Percentiles rank a stretch among this genome's conserved stretches.
phyloP scores from a whole-genome alignment of 2,329 filamentous ascomycete genomes.

The Cladophialophora psammophila region DNA sequence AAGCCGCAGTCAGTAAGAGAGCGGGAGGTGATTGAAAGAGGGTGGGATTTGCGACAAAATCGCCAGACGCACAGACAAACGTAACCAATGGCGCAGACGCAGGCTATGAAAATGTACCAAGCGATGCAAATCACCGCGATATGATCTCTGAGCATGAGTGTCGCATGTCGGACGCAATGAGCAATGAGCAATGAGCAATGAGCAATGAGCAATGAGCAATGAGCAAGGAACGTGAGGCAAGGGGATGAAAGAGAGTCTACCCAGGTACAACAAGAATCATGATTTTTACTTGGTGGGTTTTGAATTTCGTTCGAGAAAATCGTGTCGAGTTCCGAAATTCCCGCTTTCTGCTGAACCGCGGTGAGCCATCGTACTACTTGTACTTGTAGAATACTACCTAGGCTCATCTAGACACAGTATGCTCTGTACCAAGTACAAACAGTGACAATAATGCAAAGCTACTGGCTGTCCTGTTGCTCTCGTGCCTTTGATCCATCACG shows the following conservation, averaged over 20 bases:
- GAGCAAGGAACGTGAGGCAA: background rate
- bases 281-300: background rate
- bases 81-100: slow-evolving; percentile 66
- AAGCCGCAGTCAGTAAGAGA: slow-evolving; percentile 30
- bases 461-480: background rate
- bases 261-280: background rate
- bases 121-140: slow-evolving; percentile 58
- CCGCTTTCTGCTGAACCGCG: slow-evolving; percentile 5
- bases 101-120: slow-evolving; percentile 64
- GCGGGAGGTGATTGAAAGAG: background rate
- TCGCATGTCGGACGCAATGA: slow-evolving; percentile 30
- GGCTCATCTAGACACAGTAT: background rate
- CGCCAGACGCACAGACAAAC: slow-evolving; percentile 61
- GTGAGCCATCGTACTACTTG: no score
- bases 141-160: slow-evolving; percentile 42
- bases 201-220: background rate
- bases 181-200: background rate
- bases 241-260: background rate
- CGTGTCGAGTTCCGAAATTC: slow-evolving; percentile 5
- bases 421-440: background rate
- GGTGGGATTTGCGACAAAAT: slow-evolving; percentile 10
- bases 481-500: no score
- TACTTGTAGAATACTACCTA: background rate
- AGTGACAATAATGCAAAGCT: background rate
- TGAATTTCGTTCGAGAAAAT: background rate